Conservation (phyloP, 2,329 filamentous ascomycete genomes). For the Fusarium sp. region DNA sequence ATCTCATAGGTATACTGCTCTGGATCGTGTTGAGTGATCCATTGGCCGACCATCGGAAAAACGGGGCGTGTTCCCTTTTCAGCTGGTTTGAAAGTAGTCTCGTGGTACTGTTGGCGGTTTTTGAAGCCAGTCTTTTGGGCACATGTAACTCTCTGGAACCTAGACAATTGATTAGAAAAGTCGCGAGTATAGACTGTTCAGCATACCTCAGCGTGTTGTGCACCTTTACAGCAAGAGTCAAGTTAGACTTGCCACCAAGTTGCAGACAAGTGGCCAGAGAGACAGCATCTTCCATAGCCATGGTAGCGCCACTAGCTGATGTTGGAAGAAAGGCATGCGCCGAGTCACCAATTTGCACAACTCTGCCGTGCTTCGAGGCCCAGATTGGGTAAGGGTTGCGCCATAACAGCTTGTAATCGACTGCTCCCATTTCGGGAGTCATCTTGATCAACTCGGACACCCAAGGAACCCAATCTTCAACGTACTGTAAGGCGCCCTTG, state of each 20-base stretch:
- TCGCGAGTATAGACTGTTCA: not conserved
- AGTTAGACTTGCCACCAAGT: not conserved
- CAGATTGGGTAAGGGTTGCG: constrained; percentile 1
- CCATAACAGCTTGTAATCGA: constrained; percentile 3
- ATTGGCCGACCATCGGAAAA: not conserved
- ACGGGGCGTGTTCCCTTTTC: not conserved
- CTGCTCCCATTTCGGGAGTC: not conserved
- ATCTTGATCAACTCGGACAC: not conserved
- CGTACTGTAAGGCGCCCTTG: not conserved
- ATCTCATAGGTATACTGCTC: constrained; percentile 4
- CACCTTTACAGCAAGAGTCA: not conserved
- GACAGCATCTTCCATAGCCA: constrained; percentile 60
- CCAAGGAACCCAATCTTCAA: not conserved
- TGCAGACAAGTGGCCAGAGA: constrained; percentile 52
- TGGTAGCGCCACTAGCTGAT: constrained; percentile 60
- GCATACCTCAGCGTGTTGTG: not conserved
- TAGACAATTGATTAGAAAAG: too few relatives aligned
- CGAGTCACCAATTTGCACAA: constrained; percentile 59
- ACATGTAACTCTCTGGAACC: not conserved
- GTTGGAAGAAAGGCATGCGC: constrained; percentile 60
- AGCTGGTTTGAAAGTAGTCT: not conserved
- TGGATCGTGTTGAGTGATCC: not conserved
- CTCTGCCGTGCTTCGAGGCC: constrained; percentile 26
- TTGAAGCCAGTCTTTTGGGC: constrained; percentile 1
- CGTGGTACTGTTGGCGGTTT: not conserved